Percentiles rank a stretch among this genome's conserved stretches.
phyloP scores from a whole-genome alignment of 2,329 filamentous ascomycete species.

The Raffaelea arxii region DNA sequence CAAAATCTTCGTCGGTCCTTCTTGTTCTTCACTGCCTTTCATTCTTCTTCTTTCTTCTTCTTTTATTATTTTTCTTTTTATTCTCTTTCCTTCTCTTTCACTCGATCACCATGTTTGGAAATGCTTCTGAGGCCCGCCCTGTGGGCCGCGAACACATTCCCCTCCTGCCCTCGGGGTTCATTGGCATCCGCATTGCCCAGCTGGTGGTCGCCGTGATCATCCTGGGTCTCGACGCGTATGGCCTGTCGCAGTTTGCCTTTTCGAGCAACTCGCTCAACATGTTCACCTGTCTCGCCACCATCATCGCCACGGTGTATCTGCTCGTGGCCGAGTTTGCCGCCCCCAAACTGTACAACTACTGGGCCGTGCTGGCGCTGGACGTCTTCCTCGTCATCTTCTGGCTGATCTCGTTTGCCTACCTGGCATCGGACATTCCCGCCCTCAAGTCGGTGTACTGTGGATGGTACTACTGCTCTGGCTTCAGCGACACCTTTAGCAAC shows the following conservation, averaged over 20 bases:
- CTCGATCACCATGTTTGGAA: not conserved
- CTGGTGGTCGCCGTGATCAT: constrained; percentile 34
- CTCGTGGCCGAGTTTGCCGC: constrained; percentile 30
- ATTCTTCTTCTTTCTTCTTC: constrained; percentile 3
- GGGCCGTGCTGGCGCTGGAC: constrained; percentile 41
- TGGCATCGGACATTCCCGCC: constrained; percentile 24
- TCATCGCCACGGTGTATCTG: constrained; percentile 36
- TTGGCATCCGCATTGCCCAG: constrained; percentile 33
- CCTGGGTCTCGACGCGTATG: constrained; percentile 38
- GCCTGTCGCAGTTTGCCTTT: constrained; percentile 24
- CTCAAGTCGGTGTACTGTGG: constrained; percentile 16
- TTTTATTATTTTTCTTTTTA: not conserved
- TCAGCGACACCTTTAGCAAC: constrained; percentile 10
- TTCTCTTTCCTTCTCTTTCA: not conserved
- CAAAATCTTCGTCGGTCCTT: not conserved
- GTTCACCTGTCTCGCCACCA: constrained; percentile 31
- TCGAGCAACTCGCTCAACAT: constrained; percentile 24
- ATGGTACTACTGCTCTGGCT: constrained; percentile 15
- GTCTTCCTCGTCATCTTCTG: constrained; percentile 43
- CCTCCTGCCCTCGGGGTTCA: constrained; percentile 33
- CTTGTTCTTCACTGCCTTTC: not conserved
- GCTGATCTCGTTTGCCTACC: constrained; percentile 33
- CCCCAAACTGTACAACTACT: constrained; percentile 41
- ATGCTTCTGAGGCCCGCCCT: constrained; percentile 19
- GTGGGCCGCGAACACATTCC: constrained; percentile 36